These are phyloP conservation scores for Exophiala sideris DNA, from an alignment of 2,329 filamentous ascomycete genomes.

Conservation along the genomic window DNA sequence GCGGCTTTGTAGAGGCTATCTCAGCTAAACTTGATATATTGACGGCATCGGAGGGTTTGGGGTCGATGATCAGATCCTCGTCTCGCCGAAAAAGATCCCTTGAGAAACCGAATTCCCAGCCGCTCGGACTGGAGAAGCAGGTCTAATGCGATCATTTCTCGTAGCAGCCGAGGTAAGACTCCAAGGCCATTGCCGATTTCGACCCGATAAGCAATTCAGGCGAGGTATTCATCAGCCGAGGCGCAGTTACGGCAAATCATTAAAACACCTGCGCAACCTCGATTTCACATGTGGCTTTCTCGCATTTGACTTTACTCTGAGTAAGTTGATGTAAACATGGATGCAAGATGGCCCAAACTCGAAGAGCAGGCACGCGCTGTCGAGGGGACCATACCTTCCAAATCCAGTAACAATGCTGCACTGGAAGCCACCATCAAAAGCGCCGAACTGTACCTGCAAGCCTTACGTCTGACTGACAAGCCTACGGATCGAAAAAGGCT, in stretches of 20 bases:
- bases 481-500: constrained; percentile 65
- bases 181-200: too few relatives aligned
- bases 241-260: too few relatives aligned
- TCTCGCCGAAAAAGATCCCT: constrained; percentile 16
- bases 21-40: not conserved
- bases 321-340: constrained; percentile 5
- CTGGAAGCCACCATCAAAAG: constrained; percentile 72
- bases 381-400: constrained; percentile 16
- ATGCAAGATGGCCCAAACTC: constrained; percentile 10
- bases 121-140: not conserved
- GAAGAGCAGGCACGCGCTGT: constrained; percentile 21
- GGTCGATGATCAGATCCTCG: constrained; percentile 14
- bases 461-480: constrained; percentile 59
- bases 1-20: not conserved
- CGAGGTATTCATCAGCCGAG: too few relatives aligned
- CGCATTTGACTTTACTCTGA: too few relatives aligned
- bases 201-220: too few relatives aligned
- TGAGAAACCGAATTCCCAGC: constrained; percentile 1
- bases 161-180: constrained; percentile 14
- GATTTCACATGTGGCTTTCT: too few relatives aligned
- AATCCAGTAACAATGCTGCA: constrained; percentile 55
- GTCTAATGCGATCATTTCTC: constrained; percentile 6
- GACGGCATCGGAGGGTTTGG: not conserved
- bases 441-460: constrained; percentile 78
- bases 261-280: too few relatives aligned